A percentile compares a stretch with the other conserved stretches of the same genome.
Conservation (phyloP, 108 stramenopile species). For the Cylindrotheca closterium region DNA sequence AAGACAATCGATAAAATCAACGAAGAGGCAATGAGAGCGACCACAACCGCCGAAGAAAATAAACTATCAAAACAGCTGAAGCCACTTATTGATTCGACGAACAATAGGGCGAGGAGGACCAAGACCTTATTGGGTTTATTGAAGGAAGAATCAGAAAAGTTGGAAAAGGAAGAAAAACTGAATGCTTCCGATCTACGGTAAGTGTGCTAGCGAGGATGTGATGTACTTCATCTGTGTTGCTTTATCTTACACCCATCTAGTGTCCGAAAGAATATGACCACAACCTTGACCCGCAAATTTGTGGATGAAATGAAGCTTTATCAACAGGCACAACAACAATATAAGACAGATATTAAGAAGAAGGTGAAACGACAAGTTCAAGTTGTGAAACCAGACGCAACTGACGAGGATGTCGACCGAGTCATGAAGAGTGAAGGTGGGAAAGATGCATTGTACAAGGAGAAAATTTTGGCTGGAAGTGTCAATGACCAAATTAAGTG, state of each 20-base stretch:
- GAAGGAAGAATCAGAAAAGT: conserved; percentile 80
- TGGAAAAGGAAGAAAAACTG: conserved; percentile 56
- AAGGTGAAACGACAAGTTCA: conserved; percentile 94
- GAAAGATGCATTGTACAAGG: conserved; percentile 73
- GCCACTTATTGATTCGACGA: conserved; percentile 68
- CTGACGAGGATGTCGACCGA: conserved; percentile 93
- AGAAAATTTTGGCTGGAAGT: conserved; percentile 81
- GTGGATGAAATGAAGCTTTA: conserved; percentile 98
- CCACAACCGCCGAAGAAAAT: conserved; percentile 69
- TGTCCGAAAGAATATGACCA: conserved; percentile 87
- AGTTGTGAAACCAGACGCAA: conserved; percentile 95
- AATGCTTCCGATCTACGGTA: conserved; percentile 65
- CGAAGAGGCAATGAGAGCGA: conserved; percentile 71
- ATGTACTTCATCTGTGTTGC: neutral
- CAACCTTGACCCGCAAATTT: conserved; percentile 95
- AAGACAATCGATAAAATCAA: conserved; percentile 62
- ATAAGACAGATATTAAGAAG: conserved; percentile 94
- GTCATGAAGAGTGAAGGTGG: conserved; percentile 93
- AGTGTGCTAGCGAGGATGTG: conserved; percentile 1
- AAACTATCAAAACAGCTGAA: conserved; percentile 53
- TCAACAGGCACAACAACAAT: conserved; percentile 94
- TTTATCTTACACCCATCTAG: conserved; percentile 26
- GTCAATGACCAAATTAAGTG: conserved; percentile 89
- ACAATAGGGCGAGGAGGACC: conserved; percentile 77
- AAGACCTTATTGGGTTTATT: conserved; percentile 74